Conservation (phyloP, 2,329 filamentous ascomycete genomes). For the Colletotrichum trifolii region DNA sequence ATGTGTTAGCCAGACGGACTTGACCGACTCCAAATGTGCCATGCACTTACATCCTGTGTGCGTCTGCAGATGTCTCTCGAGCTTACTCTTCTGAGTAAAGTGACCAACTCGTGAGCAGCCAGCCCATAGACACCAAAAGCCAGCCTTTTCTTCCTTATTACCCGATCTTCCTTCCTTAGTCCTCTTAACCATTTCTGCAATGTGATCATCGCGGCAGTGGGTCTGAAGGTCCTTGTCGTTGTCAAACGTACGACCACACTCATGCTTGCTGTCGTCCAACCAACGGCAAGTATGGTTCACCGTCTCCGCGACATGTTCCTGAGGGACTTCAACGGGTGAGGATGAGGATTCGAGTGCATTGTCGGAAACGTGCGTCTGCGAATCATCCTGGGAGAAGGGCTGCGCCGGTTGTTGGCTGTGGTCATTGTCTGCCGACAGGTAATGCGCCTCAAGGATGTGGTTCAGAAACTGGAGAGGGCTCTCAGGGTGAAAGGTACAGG, state of each 20-base stretch:
- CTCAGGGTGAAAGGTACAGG: too few species aligned
- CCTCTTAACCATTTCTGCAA: constrained; percentile 55
- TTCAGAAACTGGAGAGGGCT: too few species aligned
- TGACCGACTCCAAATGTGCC: constrained; percentile 3
- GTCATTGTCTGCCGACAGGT: too few species aligned
- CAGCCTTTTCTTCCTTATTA: constrained; percentile 44
- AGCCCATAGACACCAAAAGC: constrained; percentile 67
- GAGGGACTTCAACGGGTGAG: too few species aligned
- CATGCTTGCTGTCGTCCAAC: too few species aligned
- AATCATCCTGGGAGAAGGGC: too few species aligned
- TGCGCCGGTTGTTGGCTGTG: too few species aligned
- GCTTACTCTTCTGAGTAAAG: constrained; percentile 70
- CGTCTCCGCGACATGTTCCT: too few species aligned
- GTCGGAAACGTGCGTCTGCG: too few species aligned
- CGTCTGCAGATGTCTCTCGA: constrained; percentile 73
- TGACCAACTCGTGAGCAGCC: constrained; percentile 64
- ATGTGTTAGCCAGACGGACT: constrained; percentile 40
- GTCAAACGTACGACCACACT: constrained; percentile 39
- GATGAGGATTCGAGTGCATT: too few species aligned
- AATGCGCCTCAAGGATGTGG: too few species aligned
- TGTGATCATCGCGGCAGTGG: constrained; percentile 64
- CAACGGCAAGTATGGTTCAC: too few species aligned
- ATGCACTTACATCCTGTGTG: constrained; percentile 70
- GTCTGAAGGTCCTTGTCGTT: constrained; percentile 62
- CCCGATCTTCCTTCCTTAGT: background rate